phyloP scores from a whole-genome alignment of 2,329 filamentous ascomycete species.

The Colletotrichum brevisporum region DNA sequence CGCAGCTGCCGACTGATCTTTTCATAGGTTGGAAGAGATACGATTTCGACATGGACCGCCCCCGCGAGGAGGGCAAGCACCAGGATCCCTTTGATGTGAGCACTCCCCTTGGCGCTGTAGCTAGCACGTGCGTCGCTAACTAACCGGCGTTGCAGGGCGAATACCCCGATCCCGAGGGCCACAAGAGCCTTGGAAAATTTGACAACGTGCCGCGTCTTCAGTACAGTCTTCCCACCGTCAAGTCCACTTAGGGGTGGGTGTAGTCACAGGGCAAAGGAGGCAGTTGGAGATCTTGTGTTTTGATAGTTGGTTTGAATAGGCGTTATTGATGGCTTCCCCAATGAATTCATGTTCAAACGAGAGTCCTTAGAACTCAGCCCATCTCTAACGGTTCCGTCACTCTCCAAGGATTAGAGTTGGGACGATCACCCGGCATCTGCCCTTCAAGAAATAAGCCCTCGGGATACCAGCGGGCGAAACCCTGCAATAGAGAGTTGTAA shows the following conservation, averaged over 20 bases:
- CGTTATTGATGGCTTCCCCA: neutral
- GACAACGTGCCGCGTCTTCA: constrained; percentile 31
- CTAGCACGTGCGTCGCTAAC: neutral
- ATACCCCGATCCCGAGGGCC: constrained; percentile 29
- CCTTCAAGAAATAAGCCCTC: too few species aligned
- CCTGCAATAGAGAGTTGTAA: too few species aligned
- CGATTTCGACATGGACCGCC: constrained; percentile 47
- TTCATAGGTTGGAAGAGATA: constrained; percentile 44
- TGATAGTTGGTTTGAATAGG: neutral
- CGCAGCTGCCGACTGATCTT: neutral
- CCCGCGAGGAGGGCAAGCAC: constrained; percentile 28
- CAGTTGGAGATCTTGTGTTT: neutral
- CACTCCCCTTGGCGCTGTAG: neutral
- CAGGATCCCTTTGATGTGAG: constrained; percentile 30
- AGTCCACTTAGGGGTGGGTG: neutral
- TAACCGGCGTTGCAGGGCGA: constrained; percentile 3
- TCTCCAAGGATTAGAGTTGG: neutral
- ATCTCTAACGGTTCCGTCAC: neutral
- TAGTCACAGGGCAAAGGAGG: neutral
- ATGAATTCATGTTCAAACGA: neutral
- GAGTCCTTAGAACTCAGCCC: neutral
- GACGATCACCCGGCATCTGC: too few species aligned
- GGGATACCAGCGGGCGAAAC: too few species aligned
- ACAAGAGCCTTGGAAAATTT: constrained; percentile 33
- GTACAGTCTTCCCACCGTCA: constrained; percentile 24